Evolutionary conservation across 2,329 filamentous ascomycete species (phyloP).

Genomic region (Aureobasidium sp.): DNA sequence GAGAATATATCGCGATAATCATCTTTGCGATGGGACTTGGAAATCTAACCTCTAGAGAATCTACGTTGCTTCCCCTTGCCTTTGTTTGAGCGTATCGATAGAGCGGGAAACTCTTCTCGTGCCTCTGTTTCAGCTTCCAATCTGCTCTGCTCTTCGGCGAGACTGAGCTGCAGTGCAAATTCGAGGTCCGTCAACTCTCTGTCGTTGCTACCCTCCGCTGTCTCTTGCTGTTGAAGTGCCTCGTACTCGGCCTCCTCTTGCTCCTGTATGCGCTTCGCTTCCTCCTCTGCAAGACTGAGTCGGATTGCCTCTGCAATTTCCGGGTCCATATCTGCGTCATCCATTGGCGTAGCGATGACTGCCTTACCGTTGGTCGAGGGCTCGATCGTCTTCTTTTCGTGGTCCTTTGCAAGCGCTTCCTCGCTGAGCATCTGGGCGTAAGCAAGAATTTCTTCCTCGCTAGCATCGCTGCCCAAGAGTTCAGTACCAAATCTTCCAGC

Average conservation of each 20-base stretch:
- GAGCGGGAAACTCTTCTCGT: conserved; percentile 23
- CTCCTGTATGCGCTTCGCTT: not conserved
- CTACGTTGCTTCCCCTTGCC: conserved; percentile 1
- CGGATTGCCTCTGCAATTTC: conserved; percentile 58
- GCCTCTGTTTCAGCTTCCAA: conserved; percentile 12
- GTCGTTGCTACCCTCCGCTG: conserved; percentile 30
- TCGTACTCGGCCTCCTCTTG: conserved; percentile 17
- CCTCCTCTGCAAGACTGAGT: conserved; percentile 32
- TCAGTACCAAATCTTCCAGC: conserved; percentile 78
- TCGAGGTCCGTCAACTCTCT: conserved; percentile 50
- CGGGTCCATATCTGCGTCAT: conserved; percentile 42
- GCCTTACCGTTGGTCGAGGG: conserved; percentile 29
- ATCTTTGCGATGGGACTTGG: not conserved
- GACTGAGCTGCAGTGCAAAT: conserved; percentile 53
- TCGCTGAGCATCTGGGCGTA: conserved; percentile 56
- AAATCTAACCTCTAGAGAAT: not conserved
- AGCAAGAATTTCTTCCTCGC: conserved; percentile 54
- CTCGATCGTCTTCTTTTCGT: conserved; percentile 38
- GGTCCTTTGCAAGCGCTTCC: conserved; percentile 46
- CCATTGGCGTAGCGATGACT: conserved; percentile 18
- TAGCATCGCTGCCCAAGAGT: conserved; percentile 49
- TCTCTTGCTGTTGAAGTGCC: conserved; percentile 12
- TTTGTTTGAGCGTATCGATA: conserved; percentile 17
- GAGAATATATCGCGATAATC: not conserved
- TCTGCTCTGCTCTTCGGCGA: conserved; percentile 49